Base-by-base conservation (phyloP, 176 grass and related monocot genomes). In the Ensete glaucum region DNA sequence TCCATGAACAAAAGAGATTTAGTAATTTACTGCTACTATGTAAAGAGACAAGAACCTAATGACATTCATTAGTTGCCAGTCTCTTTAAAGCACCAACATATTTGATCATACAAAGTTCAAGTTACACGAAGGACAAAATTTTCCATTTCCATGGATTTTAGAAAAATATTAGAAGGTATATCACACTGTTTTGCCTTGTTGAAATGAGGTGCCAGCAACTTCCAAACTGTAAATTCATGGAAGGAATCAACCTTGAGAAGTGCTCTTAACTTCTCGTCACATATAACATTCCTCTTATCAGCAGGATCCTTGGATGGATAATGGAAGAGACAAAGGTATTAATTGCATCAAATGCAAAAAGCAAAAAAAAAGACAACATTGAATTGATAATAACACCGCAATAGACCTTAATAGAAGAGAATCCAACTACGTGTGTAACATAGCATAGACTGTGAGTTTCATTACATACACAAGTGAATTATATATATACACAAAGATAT, bases 261-360 rank as follows among this genome's bases (percentile, higher is more conserved):
- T 64, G 91, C 88, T 82, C 91, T 99, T 73, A 99, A 80, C 78
- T 99, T 99, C 69, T 99, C 86, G 48, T 99, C 96, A 2, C 96
- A 99, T 53, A 99, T 79, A 81, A 99, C 89, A 64, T 91, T 99
- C 86, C 96, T 99, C 74, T 84, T 88, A 54, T 99, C 91, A 89
- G 91, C 87, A 84, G 96, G 96, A 86, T 99, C 96, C 96, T 99
- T 72, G 19, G 67, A 79, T 27, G 77, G 82, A 54, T 82, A 79
- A 64, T 74, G 53, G 72, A 80, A 67, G 52, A 86, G 24, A 75
- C 75, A 17, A 34, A 70, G 21, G 16, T 64, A 53, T 74, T 55
- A 7, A 74, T 43, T 4, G 10, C 10, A 56, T 29, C 53, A 34
- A 57, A 51, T 74, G 53, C 65, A 68, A n/a, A 17, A 0, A n/a